A percentile compares a stretch with the other conserved stretches of the same genome.
phyloP scores from a whole-genome alignment of 306 rosid genomes.

The Pterocarpus santalinus region DNA sequence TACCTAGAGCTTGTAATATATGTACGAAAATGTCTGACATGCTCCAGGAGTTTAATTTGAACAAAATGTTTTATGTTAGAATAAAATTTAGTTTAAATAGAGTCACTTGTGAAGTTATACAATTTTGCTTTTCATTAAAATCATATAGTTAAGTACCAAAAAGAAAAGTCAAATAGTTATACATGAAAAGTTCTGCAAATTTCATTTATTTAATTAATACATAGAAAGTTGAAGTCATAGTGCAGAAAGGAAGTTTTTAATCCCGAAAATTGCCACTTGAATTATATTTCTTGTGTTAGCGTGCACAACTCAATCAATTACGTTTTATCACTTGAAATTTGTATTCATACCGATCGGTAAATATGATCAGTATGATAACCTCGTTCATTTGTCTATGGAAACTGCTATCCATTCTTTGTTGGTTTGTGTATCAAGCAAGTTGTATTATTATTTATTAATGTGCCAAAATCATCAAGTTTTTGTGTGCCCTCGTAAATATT shows the following conservation, averaged over 20 bases:
- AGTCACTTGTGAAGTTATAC: neutral
- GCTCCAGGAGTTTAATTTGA: neutral
- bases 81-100: neutral
- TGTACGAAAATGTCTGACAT: no score
- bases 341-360: neutral
- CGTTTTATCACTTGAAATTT: neutral
- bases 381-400: neutral
- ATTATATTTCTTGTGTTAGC: neutral
- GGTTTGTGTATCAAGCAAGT: neutral
- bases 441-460: neutral
- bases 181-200: no score
- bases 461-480: neutral
- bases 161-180: no score
- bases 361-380: neutral
- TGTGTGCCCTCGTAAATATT: neutral
- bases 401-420: neutral
- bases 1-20: no score
- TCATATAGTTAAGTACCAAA: neutral
- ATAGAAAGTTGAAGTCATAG: no score
- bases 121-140: no score
- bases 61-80: no score
- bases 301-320: neutral
- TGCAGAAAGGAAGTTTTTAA: neutral
- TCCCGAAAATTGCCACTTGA: neutral
- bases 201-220: no score